These are phyloP conservation scores for Sphaerulina vaccinii DNA, from an alignment of 2,329 filamentous ascomycete genomes.

Conservation along the genomic window DNA sequence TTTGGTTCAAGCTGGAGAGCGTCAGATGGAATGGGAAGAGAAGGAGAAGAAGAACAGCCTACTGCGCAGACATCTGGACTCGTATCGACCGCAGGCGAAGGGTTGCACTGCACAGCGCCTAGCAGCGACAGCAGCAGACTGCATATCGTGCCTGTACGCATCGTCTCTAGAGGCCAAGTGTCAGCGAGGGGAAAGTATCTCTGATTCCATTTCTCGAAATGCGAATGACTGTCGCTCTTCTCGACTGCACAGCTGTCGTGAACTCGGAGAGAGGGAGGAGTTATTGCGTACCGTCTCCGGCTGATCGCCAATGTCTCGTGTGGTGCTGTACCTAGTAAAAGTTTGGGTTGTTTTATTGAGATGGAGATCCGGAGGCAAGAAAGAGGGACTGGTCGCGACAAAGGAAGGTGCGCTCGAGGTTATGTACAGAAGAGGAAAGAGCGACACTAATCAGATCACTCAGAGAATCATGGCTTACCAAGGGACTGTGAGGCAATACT, in stretches of 20 bases:
- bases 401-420: conserved; percentile 4
- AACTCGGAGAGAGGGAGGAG: too few relatives aligned
- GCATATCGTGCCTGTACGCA: background rate
- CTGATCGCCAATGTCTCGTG: too few relatives aligned
- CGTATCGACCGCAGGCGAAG: conserved; percentile 39
- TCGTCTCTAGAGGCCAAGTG: background rate
- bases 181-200: too few relatives aligned
- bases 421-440: conserved; percentile 1
- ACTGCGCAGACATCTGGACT: conserved; percentile 52
- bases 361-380: too few relatives aligned
- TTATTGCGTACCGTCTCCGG: too few relatives aligned
- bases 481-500: background rate
- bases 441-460: background rate
- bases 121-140: background rate
- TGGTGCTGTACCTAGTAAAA: too few relatives aligned
- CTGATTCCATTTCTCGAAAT: too few relatives aligned
- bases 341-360: conserved; percentile 5
- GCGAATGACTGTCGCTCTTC: too few relatives aligned
- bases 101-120: background rate
- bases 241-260: too few relatives aligned
- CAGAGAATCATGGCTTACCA: background rate
- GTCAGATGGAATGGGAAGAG: background rate
- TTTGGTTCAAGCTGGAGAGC: conserved; percentile 67
- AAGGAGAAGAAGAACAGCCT: background rate
- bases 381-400: too few relatives aligned